Evolutionary conservation across 2,329 filamentous ascomycete species (phyloP).

Genomic region (Neonectria faginata): DNA sequence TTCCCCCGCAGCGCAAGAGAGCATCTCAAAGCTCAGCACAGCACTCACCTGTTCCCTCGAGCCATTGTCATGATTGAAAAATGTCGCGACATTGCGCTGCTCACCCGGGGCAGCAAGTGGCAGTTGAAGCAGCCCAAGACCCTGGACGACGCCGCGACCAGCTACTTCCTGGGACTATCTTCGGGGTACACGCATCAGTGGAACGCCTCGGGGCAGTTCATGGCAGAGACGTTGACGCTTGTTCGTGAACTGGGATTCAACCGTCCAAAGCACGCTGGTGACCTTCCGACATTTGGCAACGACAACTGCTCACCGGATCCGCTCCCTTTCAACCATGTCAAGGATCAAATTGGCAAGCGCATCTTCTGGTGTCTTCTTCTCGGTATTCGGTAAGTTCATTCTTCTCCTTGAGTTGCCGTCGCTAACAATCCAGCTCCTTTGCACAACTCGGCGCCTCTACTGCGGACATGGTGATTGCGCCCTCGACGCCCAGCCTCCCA

Average conservation of each 20-base stretch:
- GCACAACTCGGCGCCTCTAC: conserved; percentile 80
- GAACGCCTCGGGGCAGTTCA: conserved; percentile 75
- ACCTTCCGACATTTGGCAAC: conserved; percentile 55
- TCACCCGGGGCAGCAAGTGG: conserved; percentile 71
- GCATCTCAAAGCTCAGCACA: conserved; percentile 74
- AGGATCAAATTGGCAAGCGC: conserved; percentile 78
- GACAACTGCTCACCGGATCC: conserved; percentile 54
- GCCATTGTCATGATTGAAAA: conserved; percentile 77
- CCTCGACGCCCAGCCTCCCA: conserved; percentile 78
- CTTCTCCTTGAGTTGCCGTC: conserved; percentile 27
- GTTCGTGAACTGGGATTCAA: conserved; percentile 75
- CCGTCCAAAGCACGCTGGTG: conserved; percentile 61
- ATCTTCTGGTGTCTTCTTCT: conserved; percentile 89
- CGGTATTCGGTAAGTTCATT: conserved; percentile 68
- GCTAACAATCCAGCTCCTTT: conserved; percentile 68
- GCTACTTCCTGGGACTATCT: conserved; percentile 78
- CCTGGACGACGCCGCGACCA: conserved; percentile 72
- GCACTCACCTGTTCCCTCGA: conserved; percentile 74
- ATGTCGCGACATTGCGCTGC: conserved; percentile 76
- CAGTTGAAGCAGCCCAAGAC: conserved; percentile 60
- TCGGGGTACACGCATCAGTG: conserved; percentile 76
- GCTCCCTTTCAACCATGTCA: conserved; percentile 73
- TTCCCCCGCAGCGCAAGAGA: conserved; percentile 78
- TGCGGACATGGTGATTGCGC: conserved; percentile 79
- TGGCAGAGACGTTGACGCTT: conserved; percentile 78